Conservation (phyloP, 805 yeast species). For the Dipodascopsis uninucleata region DNA sequence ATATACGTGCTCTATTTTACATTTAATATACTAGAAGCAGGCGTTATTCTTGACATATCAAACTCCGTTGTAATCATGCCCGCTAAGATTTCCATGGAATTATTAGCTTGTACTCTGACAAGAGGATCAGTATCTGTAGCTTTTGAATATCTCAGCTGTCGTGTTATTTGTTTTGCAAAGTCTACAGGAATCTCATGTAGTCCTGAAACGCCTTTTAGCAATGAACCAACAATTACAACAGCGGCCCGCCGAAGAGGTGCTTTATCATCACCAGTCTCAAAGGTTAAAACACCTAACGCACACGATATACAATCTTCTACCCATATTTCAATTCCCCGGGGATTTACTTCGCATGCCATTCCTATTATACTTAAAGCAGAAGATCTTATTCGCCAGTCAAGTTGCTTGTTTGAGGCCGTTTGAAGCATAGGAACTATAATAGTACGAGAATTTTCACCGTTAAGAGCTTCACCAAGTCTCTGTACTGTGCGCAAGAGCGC, state of each 20-base stretch:
- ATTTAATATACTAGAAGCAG: conserved; percentile 1
- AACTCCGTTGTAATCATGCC: conserved; percentile 23
- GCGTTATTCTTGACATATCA: neutral
- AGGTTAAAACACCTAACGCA: conserved; percentile 66
- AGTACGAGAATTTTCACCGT: conserved; percentile 43
- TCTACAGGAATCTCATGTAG: conserved; percentile 34
- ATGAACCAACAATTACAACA: conserved; percentile 52
- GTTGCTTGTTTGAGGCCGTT: conserved; percentile 23
- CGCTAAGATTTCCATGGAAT: conserved; percentile 27
- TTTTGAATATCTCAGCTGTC: conserved; percentile 22
- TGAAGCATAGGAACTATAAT: conserved; percentile 46
- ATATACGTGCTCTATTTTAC: no score
- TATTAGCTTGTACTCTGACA: conserved; percentile 34
- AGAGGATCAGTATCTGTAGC: conserved; percentile 35
- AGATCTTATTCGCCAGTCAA: conserved; percentile 67
- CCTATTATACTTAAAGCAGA: conserved; percentile 88
- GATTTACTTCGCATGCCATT: conserved; percentile 55
- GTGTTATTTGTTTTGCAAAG: conserved; percentile 25
- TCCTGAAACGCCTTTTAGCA: conserved; percentile 32
- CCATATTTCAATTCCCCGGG: conserved; percentile 48
- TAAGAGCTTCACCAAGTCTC: conserved; percentile 46
- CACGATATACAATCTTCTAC: conserved; percentile 67
- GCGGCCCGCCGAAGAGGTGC: conserved; percentile 69
- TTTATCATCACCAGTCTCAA: conserved; percentile 50
- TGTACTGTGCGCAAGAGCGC: conserved; percentile 61